Conservation (phyloP, 2,329 filamentous ascomycete genomes). For the Neonectria ditissima region DNA sequence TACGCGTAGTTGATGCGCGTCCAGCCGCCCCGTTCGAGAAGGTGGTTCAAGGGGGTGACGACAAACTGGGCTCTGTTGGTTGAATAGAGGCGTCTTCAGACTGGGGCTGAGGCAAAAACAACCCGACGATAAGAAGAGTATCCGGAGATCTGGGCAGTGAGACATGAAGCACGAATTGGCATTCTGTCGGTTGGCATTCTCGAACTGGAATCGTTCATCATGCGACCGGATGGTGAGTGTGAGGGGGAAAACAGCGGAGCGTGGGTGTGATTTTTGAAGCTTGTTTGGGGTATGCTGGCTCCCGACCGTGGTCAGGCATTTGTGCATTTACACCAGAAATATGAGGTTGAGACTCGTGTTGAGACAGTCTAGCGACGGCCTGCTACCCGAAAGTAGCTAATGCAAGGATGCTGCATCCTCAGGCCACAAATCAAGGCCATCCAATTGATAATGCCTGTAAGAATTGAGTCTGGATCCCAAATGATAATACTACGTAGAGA, state of each 20-base stretch:
- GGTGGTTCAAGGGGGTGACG: conserved; percentile 7
- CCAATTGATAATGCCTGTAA: conserved; percentile 1
- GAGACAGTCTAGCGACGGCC: conserved; percentile 34
- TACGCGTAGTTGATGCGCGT: conserved; percentile 13
- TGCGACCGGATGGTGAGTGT: conserved; percentile 19
- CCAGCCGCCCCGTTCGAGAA: background rate
- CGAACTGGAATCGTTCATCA: background rate
- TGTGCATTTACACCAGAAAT: conserved; percentile 49
- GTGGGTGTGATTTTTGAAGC: conserved; percentile 35
- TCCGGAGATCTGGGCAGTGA: background rate
- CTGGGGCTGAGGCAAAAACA: conserved; percentile 3
- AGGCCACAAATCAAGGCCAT: conserved; percentile 23
- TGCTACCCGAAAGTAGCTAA: conserved; percentile 44
- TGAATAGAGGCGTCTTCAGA: conserved; percentile 8
- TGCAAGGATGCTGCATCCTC: conserved; percentile 24
- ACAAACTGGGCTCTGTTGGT: background rate
- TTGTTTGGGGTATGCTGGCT: conserved; percentile 31
- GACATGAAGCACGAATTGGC: background rate
- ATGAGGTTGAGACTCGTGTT: conserved; percentile 44
- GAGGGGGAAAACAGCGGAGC: conserved; percentile 24
- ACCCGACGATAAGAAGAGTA: background rate
- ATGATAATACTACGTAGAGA: background rate
- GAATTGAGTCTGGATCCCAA: background rate
- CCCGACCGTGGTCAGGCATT: conserved; percentile 40
- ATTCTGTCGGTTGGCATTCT: background rate